Percentiles rank a stretch among this genome's conserved stretches.
Evolutionary conservation across 768 basidiomycete species (phyloP).

Genomic region (Suillus discolor): DNA sequence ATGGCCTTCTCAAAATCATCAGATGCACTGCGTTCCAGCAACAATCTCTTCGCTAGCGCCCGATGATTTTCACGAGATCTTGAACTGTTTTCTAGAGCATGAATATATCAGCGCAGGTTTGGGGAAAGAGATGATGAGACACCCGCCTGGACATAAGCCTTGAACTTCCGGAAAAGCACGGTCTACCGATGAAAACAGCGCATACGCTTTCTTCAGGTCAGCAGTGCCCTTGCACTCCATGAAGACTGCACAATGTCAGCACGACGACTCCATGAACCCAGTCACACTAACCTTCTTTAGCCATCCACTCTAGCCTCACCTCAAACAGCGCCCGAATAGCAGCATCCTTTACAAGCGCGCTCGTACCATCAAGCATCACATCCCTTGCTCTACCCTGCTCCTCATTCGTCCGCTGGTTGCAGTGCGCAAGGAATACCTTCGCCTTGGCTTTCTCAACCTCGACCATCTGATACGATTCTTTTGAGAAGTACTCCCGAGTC

Average conservation of each 20-base stretch:
- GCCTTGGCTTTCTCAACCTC: slow-evolving; percentile 40
- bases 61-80: slow-evolving; percentile 77
- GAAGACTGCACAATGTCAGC: slow-evolving; percentile 45
- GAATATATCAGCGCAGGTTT: neutral
- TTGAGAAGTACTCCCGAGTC: slow-evolving; percentile 54
- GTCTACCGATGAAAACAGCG: slow-evolving; percentile 61
- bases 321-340: slow-evolving; percentile 57
- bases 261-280: slow-evolving; percentile 31
- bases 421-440: slow-evolving; percentile 54
- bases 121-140: neutral
- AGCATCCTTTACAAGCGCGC: slow-evolving; percentile 50
- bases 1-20: slow-evolving; percentile 86
- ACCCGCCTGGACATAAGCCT: slow-evolving; percentile 58
- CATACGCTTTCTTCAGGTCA: slow-evolving; percentile 56
- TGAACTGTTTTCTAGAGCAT: slow-evolving; percentile 52
- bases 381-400: slow-evolving; percentile 58
- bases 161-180: slow-evolving; percentile 62
- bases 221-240: slow-evolving; percentile 48
- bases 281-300: slow-evolving; percentile 37
- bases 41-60: slow-evolving; percentile 81
- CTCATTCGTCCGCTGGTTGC: slow-evolving; percentile 48
- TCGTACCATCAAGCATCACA: slow-evolving; percentile 53
- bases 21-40: slow-evolving; percentile 83
- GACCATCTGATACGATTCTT: slow-evolving; percentile 47
- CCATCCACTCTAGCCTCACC: slow-evolving; percentile 45